Evolutionary conservation across 139 green algal species (phyloP).

Genomic region (Micractinium sp.): DNA sequence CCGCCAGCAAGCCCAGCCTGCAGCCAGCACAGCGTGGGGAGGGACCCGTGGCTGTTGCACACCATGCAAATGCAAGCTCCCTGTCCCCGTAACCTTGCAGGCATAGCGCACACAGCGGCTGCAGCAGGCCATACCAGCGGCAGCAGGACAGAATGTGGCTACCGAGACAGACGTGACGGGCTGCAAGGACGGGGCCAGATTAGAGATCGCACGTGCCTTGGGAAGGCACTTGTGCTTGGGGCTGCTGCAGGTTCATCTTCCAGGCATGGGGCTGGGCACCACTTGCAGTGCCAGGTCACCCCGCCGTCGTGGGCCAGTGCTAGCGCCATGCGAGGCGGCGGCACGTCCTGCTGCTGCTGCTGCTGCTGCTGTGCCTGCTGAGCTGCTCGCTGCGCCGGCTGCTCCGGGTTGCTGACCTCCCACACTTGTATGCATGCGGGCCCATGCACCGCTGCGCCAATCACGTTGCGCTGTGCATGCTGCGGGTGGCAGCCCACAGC

Average conservation of each 20-base stretch:
- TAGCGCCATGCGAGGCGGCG: conserved; percentile 38
- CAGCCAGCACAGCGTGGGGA: background rate
- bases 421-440: conserved; percentile 62
- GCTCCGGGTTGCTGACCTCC: conserved; percentile 41
- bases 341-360: background rate
- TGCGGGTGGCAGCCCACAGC: conserved; percentile 55
- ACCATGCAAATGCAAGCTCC: too few relatives aligned
- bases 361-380: background rate
- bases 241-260: conserved; percentile 31
- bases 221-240: background rate
- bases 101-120: background rate
- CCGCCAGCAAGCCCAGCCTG: conserved; percentile 64
- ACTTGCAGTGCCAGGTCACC: conserved; percentile 60
- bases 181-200: too few relatives aligned
- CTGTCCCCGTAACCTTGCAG: too few relatives aligned
- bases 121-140: background rate
- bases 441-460: conserved; percentile 37
- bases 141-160: too few relatives aligned
- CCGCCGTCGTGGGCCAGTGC: conserved; percentile 58
- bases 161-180: too few relatives aligned
- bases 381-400: background rate
- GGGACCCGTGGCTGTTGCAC: background rate
- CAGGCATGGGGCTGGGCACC: conserved; percentile 57
- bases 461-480: conserved; percentile 13
- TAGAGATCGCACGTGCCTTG: background rate